Percentiles rank a stretch among this genome's conserved stretches.
phyloP scores from a whole-genome alignment of 495 filamentous ascomycete genomes.

The Penicillium lividum region DNA sequence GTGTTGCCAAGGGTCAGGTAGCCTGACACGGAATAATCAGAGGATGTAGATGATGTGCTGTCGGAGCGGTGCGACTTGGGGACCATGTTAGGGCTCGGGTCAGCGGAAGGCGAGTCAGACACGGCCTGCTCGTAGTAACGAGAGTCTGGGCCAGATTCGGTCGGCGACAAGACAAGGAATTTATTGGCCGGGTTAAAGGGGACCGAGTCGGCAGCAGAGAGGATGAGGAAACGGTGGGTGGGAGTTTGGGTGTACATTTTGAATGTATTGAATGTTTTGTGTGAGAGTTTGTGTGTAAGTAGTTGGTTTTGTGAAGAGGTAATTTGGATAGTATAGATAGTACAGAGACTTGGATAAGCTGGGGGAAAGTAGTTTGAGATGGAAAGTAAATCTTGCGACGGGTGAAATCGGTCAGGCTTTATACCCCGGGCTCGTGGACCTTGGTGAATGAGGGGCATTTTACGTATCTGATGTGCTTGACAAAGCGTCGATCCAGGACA shows the following conservation, averaged over 20 bases:
- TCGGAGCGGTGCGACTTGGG: slow-evolving; percentile 22
- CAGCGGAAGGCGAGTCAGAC: slow-evolving; percentile 17
- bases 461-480: slow-evolving; percentile 25
- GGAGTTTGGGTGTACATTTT: slow-evolving; percentile 44
- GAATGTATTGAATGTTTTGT: slow-evolving; percentile 12
- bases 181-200: slow-evolving; percentile 28
- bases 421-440: slow-evolving; percentile 29
- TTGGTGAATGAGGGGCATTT: slow-evolving; percentile 30
- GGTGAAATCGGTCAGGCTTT: slow-evolving; percentile 35
- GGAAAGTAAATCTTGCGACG: slow-evolving; percentile 5
- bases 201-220: slow-evolving; percentile 23
- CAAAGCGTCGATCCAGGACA: slow-evolving; percentile 35
- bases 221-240: slow-evolving; percentile 40
- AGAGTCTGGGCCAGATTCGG: slow-evolving; percentile 36
- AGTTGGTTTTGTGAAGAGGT: neutral
- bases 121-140: slow-evolving; percentile 24
- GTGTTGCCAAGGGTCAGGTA: slow-evolving; percentile 38
- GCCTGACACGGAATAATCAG: slow-evolving; percentile 22
- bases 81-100: slow-evolving; percentile 10
- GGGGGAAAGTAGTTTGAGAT: slow-evolving; percentile 5
- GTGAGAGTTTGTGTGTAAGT: neutral
- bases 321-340: slow-evolving; percentile 2
- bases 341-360: neutral
- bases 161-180: slow-evolving; percentile 41
- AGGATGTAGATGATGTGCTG: slow-evolving; percentile 27